Base-by-base conservation (phyloP, 257 asterid genomes). In the Solanum pennellii region DNA sequence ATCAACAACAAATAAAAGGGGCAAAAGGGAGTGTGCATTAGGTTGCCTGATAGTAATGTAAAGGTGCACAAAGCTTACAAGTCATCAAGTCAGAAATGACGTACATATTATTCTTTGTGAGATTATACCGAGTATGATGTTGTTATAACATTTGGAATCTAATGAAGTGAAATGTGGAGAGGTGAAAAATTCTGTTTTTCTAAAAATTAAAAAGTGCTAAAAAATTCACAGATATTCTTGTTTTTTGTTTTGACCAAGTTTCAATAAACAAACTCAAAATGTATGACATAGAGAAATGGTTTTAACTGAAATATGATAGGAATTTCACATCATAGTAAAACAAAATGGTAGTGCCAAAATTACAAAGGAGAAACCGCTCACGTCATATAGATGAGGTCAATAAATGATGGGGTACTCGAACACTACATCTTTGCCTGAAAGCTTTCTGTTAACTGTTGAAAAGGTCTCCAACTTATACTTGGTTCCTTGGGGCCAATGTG, bases 371-470 rank as follows among this genome's bases (percentile, higher is more conserved):
- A 33, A 37, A 83, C 74, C 12, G 31, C 41, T 39, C 77, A 84
- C 77, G n/a, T 83, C 73, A 60, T 37, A 27, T 35, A 37, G 60
- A 83, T 12, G 23, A 49, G 60, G 60, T 49, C 66, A 11, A 84
- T 3, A 33, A 33, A 33, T 60, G 69, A 90, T 37, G 27, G 91
- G 93, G 72, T 84, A 91, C 60, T 91, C 92, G 72, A 91, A 91
- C 88, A 91, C 88, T 9, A 91, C 93, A 86, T 88, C 92, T 79
- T 89, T 90, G 59, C 92, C 93, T 11, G 92, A 89, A 79, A 90
- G 93, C 90, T 90, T 91, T 83, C 93, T 71, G 90, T 90, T 89
- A 68, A 90, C 93, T n/a, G 90, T 92, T 42, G 90, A 86, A 65
- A 90, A 91, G 10, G 91, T 91, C 87, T 90, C 93, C 80, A 91